phyloP scores from a whole-genome alignment of 441 rosid genomes.

The Euphorbia corollata region DNA sequence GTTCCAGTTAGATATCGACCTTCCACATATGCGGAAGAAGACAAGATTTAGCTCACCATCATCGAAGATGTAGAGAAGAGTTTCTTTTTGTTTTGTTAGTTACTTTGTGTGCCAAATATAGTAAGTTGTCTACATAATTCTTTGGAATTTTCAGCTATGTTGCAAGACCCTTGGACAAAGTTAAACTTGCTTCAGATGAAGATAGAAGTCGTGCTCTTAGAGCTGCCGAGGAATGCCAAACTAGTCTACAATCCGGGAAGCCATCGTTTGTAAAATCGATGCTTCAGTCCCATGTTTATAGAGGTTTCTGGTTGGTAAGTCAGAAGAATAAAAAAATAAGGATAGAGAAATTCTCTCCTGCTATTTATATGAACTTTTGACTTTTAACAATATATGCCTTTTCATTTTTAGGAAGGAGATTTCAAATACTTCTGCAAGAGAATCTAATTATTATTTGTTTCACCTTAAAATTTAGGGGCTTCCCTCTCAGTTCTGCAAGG shows the following conservation, averaged over 20 bases:
- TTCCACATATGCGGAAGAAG: slow-evolving; percentile 23
- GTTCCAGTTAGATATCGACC: slow-evolving; percentile 29
- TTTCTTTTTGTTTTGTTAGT: not conserved
- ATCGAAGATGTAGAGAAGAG: slow-evolving; percentile 23
- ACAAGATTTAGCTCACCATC: slow-evolving; percentile 35
- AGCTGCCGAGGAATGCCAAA: slow-evolving; percentile 42
- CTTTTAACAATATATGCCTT: not conserved
- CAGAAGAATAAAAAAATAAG: not conserved
- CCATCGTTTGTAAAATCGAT: slow-evolving; percentile 57
- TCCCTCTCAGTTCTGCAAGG: slow-evolving; percentile 41
- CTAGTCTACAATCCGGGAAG: slow-evolving; percentile 29
- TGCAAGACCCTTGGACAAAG: slow-evolving; percentile 43
- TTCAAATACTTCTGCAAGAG: not conserved
- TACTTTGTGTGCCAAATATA: not conserved
- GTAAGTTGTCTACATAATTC: not conserved
- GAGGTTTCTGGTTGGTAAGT: slow-evolving; percentile 65
- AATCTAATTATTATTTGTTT: not conserved
- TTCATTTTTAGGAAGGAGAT: not conserved
- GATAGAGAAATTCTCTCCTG: not conserved
- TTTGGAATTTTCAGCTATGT: slow-evolving; percentile 29
- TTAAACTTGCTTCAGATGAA: slow-evolving; percentile 41
- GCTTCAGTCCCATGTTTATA: slow-evolving; percentile 67
- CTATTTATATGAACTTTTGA: no score
- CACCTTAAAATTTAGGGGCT: slow-evolving; percentile 34
- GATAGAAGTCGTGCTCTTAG: slow-evolving; percentile 31